Evolutionary conservation across 257 asterid genomes (phyloP).

Genomic region (Vinca minor): DNA sequence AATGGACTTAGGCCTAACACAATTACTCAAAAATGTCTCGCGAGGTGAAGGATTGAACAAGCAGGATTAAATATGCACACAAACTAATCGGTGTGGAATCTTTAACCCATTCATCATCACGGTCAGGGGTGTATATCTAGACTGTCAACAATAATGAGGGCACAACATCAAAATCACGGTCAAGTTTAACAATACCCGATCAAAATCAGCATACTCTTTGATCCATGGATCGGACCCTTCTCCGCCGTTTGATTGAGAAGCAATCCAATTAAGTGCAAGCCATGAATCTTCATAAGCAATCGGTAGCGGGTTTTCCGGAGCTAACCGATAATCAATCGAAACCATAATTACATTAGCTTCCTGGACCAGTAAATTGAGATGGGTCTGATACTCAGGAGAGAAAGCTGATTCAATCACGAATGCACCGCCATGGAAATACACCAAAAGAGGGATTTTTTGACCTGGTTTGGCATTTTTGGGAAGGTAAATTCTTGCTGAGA

Average conservation of each 20-base stretch:
- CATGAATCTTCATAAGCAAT: constrained; percentile 49
- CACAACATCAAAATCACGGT: too few relatives aligned
- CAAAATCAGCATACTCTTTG: constrained; percentile 31
- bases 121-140: too few relatives aligned
- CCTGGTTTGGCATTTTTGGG: constrained; percentile 27
- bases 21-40: too few relatives aligned
- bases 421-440: constrained; percentile 66
- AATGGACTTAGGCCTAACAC: too few relatives aligned
- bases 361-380: constrained; percentile 29
- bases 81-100: too few relatives aligned
- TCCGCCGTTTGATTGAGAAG: constrained; percentile 32
- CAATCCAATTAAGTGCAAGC: constrained; percentile 45
- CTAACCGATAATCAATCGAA: constrained; percentile 53
- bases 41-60: too few relatives aligned
- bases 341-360: constrained; percentile 35
- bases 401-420: constrained; percentile 39
- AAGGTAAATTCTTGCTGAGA: constrained; percentile 42
- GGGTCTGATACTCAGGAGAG: constrained; percentile 25
- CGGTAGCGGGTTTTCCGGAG: constrained; percentile 61
- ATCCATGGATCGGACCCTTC: constrained; percentile 41
- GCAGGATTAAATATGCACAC: too few relatives aligned
- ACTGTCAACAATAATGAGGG: too few relatives aligned
- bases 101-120: too few relatives aligned
- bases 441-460: constrained; percentile 38
- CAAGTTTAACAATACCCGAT: too few relatives aligned